Conservation (phyloP, 371 early-diverging fungal species). For the Mucor saturninus region DNA sequence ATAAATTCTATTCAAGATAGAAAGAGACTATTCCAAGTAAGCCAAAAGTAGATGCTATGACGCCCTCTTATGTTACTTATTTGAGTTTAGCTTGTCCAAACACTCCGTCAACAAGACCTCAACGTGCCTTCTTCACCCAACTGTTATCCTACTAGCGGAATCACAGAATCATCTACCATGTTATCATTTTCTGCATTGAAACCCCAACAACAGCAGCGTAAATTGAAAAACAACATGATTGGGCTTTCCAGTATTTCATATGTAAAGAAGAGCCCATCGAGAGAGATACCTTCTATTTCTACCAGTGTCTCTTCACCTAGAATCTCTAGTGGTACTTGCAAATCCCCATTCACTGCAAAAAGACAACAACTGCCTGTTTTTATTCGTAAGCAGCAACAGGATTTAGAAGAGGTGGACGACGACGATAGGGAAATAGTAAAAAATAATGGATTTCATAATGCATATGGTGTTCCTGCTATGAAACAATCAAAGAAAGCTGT, state of each 20-base stretch:
- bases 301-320: slow-evolving; percentile 25
- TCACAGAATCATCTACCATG: neutral
- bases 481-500: slow-evolving; percentile 4
- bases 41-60: slow-evolving; percentile 24
- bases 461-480: slow-evolving; percentile 11
- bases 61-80: neutral
- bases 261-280: slow-evolving; percentile 16
- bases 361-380: slow-evolving; percentile 9
- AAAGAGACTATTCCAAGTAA: slow-evolving; percentile 59
- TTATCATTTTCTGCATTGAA: neutral
- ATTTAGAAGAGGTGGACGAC: slow-evolving; percentile 8
- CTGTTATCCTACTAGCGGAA: neutral
- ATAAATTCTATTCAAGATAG: slow-evolving; percentile 74
- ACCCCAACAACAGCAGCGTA: slow-evolving; percentile 15
- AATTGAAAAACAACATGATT: slow-evolving; percentile 18
- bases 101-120: slow-evolving; percentile 18
- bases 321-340: slow-evolving; percentile 14
- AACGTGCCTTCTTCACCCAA: slow-evolving; percentile 1
- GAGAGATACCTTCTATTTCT: slow-evolving; percentile 17
- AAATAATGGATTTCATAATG: slow-evolving; percentile 1
- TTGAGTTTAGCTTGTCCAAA: slow-evolving; percentile 47
- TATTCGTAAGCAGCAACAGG: slow-evolving; percentile 15
- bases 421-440: slow-evolving; percentile 17
- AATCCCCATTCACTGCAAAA: slow-evolving; percentile 15
- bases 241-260: slow-evolving; percentile 23